A percentile compares a stretch with the other conserved stretches of the same genome.
phyloP scores from a whole-genome alignment of 768 basidiomycete species.

The Tylopilus vinaceipallidus region DNA sequence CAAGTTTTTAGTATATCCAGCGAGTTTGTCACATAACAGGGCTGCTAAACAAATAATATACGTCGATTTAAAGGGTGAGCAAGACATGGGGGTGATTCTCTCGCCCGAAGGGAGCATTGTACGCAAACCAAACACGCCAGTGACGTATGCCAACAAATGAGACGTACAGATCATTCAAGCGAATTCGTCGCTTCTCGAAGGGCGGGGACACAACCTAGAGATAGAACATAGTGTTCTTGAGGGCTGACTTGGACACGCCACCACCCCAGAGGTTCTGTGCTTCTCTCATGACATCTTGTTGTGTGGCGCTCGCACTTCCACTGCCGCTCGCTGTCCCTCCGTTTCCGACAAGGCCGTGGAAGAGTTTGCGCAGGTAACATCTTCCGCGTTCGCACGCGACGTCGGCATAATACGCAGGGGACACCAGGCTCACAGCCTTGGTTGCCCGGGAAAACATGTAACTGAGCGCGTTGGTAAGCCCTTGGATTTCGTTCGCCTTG shows the following conservation, averaged over 20 bases:
- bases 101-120: background rate
- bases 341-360: constrained; percentile 34
- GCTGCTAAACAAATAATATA: background rate
- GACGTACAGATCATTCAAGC: background rate
- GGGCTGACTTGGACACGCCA: constrained; percentile 45
- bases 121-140: constrained; percentile 3
- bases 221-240: constrained; percentile 79
- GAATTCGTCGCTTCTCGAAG: background rate
- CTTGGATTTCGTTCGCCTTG: constrained; percentile 48
- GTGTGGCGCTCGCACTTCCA: constrained; percentile 37
- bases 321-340: constrained; percentile 33
- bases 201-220: constrained; percentile 37
- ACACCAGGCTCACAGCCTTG: constrained; percentile 39
- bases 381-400: constrained; percentile 54
- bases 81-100: background rate
- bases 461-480: constrained; percentile 51
- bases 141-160: background rate
- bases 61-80: background rate
- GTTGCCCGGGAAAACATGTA: constrained; percentile 64
- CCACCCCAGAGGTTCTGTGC: constrained; percentile 53
- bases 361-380: constrained; percentile 49
- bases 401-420: constrained; percentile 43
- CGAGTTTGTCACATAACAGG: too few species aligned
- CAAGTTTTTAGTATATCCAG: background rate
- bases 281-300: constrained; percentile 52